These are phyloP conservation scores for Moesziomyces sp. DNA, from an alignment of 1,284 basidiomycete genomes.

Conservation along the genomic window DNA sequence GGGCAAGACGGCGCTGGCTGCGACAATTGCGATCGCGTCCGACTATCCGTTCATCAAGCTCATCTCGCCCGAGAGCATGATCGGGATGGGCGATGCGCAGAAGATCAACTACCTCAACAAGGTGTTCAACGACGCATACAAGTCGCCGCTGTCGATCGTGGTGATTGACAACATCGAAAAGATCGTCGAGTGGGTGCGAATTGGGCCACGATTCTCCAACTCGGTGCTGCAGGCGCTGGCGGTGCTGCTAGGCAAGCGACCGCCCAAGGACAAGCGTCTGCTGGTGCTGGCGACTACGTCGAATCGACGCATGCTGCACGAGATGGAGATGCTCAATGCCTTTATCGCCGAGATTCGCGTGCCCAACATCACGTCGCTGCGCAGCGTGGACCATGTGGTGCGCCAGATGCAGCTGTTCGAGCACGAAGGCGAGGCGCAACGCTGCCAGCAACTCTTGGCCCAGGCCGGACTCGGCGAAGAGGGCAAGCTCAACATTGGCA, in stretches of 20 bases:
- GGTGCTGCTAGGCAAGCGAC: conserved; percentile 86
- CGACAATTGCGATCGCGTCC: conserved; percentile 91
- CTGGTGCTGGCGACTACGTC: conserved; percentile 93
- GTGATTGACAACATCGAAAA: conserved; percentile 79
- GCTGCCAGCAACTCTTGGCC: conserved; percentile 77
- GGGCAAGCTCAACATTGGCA: conserved; percentile 79
- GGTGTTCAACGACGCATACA: conserved; percentile 95
- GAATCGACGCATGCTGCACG: conserved; percentile 83
- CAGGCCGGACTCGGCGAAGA: conserved; percentile 79
- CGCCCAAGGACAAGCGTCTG: conserved; percentile 94
- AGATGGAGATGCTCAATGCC: conserved; percentile 86
- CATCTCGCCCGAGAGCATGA: conserved; percentile 95
- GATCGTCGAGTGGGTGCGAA: conserved; percentile 82
- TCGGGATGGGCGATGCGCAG: conserved; percentile 88
- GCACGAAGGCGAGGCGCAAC: conserved; percentile 72
- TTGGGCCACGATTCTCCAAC: conserved; percentile 96
- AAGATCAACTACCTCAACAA: conserved; percentile 94
- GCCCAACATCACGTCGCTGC: conserved; percentile 81
- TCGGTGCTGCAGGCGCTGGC: conserved; percentile 89
- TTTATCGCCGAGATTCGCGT: conserved; percentile 92
- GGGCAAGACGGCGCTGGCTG: conserved; percentile 95
- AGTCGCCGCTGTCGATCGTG: conserved; percentile 94
- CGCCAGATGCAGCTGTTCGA: conserved; percentile 85
- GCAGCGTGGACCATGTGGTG: conserved; percentile 80
- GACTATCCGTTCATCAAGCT: conserved; percentile 98